A percentile compares a stretch with the other conserved stretches of the same genome.
These are phyloP conservation scores for Coffea humblotiana DNA, from an alignment of 305 asterid genomes.

Conservation along the genomic window DNA sequence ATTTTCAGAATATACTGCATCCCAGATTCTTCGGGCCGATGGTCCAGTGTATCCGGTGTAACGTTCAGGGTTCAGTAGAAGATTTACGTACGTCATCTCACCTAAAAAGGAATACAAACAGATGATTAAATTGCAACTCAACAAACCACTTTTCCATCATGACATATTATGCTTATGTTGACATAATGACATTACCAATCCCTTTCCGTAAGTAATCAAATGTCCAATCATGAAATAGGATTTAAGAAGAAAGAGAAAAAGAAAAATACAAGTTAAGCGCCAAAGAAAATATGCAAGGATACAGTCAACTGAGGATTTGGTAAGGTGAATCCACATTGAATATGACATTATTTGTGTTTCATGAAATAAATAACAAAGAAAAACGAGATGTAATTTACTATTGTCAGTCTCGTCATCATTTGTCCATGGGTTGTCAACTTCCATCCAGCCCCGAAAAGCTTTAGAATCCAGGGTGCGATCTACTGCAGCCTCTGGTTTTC, in stretches of 20 bases:
- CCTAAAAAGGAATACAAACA: constrained; percentile 46
- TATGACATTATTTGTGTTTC: neutral
- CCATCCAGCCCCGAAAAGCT: constrained; percentile 90
- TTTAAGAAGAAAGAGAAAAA: constrained; percentile 1
- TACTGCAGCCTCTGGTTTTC: constrained; percentile 81
- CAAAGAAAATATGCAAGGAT: neutral
- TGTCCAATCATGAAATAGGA: neutral
- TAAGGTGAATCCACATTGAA: neutral
- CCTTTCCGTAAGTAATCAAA: neutral
- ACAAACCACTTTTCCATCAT: neutral
- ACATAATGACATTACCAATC: neutral
- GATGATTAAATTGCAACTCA: constrained; percentile 6
- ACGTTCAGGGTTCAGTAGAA: constrained; percentile 86
- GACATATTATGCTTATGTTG: neutral
- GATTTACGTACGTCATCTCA: constrained; percentile 96
- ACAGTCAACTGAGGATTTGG: neutral
- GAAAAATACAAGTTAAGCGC: neutral
- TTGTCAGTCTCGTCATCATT: constrained; percentile 89
- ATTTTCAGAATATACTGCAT: constrained; percentile 88
- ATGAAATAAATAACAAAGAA: constrained; percentile 6
- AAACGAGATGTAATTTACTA: constrained; percentile 45
- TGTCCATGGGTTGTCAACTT: constrained; percentile 97
- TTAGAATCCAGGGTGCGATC: constrained; percentile 90
- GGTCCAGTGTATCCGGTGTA: constrained; percentile 95
- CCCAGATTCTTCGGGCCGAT: constrained; percentile 97